Evolutionary conservation across 768 basidiomycete genomes (phyloP), one percentile per base, ranked within the genome.

Genomic region (Rhizopogon sp.): DNA sequence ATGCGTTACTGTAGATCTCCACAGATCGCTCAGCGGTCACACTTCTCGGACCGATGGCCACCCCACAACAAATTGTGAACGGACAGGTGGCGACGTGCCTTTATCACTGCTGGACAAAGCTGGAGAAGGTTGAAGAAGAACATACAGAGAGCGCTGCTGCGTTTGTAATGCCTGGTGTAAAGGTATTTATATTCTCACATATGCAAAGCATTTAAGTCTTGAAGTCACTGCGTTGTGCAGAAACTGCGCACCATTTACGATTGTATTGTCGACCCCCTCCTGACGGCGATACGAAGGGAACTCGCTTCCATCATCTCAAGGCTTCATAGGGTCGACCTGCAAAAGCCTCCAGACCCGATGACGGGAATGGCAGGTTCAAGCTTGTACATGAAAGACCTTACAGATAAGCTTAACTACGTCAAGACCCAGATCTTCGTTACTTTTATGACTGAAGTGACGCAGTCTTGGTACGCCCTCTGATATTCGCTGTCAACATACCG

Each of bases 311-410:
- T 94, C 58, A 77, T 97, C 43, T 81, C 87, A 1, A 83, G 88
- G 51, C 76, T 99, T 29, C 96, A 98, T 70, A 82, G 88, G 6
- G 80, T 91, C 43, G 90, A 94, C 67, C 86, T 95, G 64, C 80
- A 82, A 49, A 88, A 86, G 70, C 73, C 81, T 8, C 70, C 81
- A 9, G 91, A 93, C 59, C 79, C 88, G 1, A 77, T 77, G 70
- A 73, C 80, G 43, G 81, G 80, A 16, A 69, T 75, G 54, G 64
- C 74, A 1, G 76, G 69, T 1, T 73, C 75, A 60, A 96, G 91
- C 69, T 69, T 85, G 13, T 98, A 98, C 70, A 89, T 98, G 83
- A 90, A 90, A 66, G 93, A 96, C 59, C 76, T 99, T 53, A 81
- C 85, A 7, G 95, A 97, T 55, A 97, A 93, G 72, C 73, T 99